Base-by-base conservation (phyloP, 495 filamentous ascomycete species). In the Aspergillus steynii region DNA sequence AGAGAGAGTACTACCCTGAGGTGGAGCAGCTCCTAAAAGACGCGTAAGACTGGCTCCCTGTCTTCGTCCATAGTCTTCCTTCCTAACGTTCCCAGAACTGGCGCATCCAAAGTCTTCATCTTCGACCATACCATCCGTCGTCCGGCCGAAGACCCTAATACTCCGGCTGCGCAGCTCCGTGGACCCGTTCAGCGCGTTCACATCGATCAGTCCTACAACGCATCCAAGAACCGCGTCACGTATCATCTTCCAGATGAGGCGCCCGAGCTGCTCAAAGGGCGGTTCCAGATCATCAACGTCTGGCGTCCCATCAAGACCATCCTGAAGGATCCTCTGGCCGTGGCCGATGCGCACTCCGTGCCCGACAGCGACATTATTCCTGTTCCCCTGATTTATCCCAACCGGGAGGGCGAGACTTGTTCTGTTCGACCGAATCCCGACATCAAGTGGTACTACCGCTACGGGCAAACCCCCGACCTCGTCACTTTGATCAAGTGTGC, bases 91-190 rank as follows among this genome's bases (percentile, higher is more conserved):
- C 14, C 61, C 42, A 85, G 81, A 31, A 85, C 81, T n/a, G 82
- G 79, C 51, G 83, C 80, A 55, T 73, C 77, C 29, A 69, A 72
- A 25, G 76, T 90, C 71, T 85, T 87, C 79, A 88, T 91, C 75
- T 91, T 90, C 70, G 87, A 90, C 77, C 87, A 90, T 71, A 91
- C 87, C 37, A 85, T 89, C 81, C 87, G 87, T n/a, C 86, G 86
- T n/a, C 57, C 58, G 15, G 48, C 73, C 5, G 42, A 61, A 2
- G 74, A 81, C 56, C 10, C 15, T 1, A 66, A 77, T 55, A 66
- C 69, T 0, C 31, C 49, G 1, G 8, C 31, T 9, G 31, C 47
- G 10, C 25, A 54, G 20, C 73, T 82, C 57, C 84, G 88, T 50
- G 85, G 86, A 4, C 88, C 88, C 1, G 87, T 89, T 5, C 80